Evolutionary conservation across 257 asterid species (phyloP).

Genomic region (Solanum appendiculatum): DNA sequence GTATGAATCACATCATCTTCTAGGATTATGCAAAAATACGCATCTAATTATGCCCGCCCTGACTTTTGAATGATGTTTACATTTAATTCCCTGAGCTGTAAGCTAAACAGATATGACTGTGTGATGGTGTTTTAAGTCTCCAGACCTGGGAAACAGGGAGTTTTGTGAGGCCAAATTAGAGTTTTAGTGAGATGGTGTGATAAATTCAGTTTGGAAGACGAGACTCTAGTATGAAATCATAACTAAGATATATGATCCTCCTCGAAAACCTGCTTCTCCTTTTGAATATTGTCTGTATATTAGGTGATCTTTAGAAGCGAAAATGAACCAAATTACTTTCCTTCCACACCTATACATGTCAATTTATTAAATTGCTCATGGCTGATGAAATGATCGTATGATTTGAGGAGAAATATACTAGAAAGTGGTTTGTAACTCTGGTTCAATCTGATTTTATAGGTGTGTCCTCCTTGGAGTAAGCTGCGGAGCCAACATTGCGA

Average conservation of each 20-base stretch:
- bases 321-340: not conserved
- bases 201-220: not conserved
- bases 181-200: not conserved
- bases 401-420: not conserved
- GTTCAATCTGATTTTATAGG: conserved; percentile 22
- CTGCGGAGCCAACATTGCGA: conserved; percentile 75
- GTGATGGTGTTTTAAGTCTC: not conserved
- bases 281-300: not conserved
- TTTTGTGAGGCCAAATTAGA: not conserved
- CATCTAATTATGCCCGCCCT: not conserved
- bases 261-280: not conserved
- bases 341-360: not conserved
- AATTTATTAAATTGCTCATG: not conserved
- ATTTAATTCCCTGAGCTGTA: not conserved
- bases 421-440: not conserved
- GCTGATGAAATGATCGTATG: not conserved
- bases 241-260: not conserved
- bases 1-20: not conserved
- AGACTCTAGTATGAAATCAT: not conserved
- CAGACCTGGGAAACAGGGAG: not conserved
- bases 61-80: not conserved
- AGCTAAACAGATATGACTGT: not conserved
- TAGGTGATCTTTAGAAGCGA: not conserved
- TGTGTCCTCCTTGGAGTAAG: conserved; percentile 88
- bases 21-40: not conserved